These are phyloP conservation scores for Penicillium olsonii DNA, from an alignment of 2,329 filamentous ascomycete species.

Conservation along the genomic window DNA sequence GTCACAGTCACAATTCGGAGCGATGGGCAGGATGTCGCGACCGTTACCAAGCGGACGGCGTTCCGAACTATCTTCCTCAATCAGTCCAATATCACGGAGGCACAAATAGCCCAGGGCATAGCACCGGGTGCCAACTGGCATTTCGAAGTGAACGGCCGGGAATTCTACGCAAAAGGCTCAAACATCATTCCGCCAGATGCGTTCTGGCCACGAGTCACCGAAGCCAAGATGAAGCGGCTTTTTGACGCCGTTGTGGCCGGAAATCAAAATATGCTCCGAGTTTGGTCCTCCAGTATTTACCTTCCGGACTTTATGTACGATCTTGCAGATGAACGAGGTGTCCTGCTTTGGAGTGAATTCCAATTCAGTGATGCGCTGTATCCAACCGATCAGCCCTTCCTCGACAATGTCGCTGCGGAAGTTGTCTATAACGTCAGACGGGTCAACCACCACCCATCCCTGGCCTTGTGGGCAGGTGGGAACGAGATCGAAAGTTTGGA, in stretches of 20 bases:
- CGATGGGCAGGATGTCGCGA: conserved; percentile 41
- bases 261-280: conserved; percentile 66
- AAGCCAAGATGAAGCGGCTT: conserved; percentile 52
- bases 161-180: conserved; percentile 65
- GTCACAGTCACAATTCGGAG: conserved; percentile 52
- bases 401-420: conserved; percentile 59
- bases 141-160: conserved; percentile 65
- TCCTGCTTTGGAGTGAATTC: conserved; percentile 65
- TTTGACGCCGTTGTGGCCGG: conserved; percentile 58
- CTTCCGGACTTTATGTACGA: conserved; percentile 65
- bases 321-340: conserved; percentile 61
- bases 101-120: conserved; percentile 56
- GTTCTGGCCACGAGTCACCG: conserved; percentile 63
- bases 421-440: conserved; percentile 63
- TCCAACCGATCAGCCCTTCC: conserved; percentile 55
- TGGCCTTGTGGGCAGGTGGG: conserved; percentile 57
- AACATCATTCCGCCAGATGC: conserved; percentile 65
- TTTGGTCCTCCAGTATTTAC: conserved; percentile 64
- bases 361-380: conserved; percentile 64
- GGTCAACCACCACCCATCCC: conserved; percentile 61
- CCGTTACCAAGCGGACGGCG: conserved; percentile 56
- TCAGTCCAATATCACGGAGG: conserved; percentile 54
- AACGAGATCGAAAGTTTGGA: conserved; percentile 64
- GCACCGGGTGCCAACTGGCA: conserved; percentile 63
- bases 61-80: conserved; percentile 66